A percentile compares a stretch with the other conserved stretches of the same genome.
Evolutionary conservation across 306 rosid genomes (phyloP).

Genomic region (Casuarina glauca): DNA sequence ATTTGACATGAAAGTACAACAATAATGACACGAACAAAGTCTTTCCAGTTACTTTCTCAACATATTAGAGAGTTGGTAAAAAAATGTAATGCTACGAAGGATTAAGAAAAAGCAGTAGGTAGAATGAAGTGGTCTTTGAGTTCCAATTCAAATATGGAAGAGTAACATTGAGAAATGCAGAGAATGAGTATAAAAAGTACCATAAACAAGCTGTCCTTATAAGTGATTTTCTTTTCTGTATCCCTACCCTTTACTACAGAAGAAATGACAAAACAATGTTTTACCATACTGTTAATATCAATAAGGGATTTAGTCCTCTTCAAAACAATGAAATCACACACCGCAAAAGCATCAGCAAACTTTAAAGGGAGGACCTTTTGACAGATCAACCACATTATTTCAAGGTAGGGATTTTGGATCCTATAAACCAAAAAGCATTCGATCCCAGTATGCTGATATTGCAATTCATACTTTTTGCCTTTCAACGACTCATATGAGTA

Average conservation of each 20-base stretch:
- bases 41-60: neutral
- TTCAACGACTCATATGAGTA: neutral
- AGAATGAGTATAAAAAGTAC: neutral
- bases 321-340: neutral
- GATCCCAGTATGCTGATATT: neutral
- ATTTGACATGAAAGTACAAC: neutral
- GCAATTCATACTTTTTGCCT: neutral
- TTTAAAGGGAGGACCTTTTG: neutral
- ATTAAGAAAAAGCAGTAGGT: neutral
- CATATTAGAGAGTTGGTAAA: neutral
- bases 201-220: neutral
- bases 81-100: neutral
- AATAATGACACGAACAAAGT: neutral
- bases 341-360: neutral
- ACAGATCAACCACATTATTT: neutral
- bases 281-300: neutral
- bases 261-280: neutral
- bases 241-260: neutral
- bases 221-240: neutral
- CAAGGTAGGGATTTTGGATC: neutral
- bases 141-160: neutral
- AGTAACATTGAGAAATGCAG: neutral
- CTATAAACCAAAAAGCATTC: neutral
- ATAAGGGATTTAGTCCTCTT: neutral
- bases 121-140: neutral